Conservation (phyloP, 345 rosid genomes). For the Erodium maritimum region DNA sequence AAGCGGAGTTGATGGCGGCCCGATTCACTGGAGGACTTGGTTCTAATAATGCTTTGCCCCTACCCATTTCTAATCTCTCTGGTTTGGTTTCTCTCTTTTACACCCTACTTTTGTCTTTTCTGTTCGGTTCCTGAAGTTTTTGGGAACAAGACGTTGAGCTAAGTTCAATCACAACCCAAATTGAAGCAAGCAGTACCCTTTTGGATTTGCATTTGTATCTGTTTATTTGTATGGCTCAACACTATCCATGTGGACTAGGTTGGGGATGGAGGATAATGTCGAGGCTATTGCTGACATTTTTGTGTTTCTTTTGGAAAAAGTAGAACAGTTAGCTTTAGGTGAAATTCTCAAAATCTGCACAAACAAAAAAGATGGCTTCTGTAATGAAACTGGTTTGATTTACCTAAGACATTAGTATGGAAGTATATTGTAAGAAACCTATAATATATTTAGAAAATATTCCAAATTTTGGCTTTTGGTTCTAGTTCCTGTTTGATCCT, state of each 20-base stretch:
- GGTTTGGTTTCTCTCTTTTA: neutral
- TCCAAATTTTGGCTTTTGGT: too few relatives aligned
- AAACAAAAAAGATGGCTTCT: too few relatives aligned
- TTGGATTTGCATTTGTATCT: neutral
- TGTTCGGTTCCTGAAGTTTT: neutral
- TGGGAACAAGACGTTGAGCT: neutral
- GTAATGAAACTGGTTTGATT: too few relatives aligned
- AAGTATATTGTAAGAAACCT: too few relatives aligned
- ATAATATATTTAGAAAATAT: too few relatives aligned
- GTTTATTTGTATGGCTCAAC: too few relatives aligned
- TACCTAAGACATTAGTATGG: too few relatives aligned
- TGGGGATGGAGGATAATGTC: neutral
- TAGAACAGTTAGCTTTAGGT: neutral
- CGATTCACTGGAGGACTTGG: neutral
- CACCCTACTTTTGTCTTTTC: neutral
- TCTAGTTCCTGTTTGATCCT: too few relatives aligned
- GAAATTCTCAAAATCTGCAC: neutral
- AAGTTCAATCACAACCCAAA: neutral
- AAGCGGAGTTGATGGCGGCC: neutral
- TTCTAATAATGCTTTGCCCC: neutral
- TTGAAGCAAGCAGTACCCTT: too few relatives aligned
- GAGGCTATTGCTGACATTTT: neutral
- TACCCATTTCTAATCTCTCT: neutral
- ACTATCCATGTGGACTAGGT: neutral
- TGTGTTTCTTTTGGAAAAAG: too few relatives aligned